Evolutionary conservation across 2,329 filamentous ascomycete species (phyloP), one percentile per base, ranked within the genome.

Genomic region (Hymenoscyphus scutula): DNA sequence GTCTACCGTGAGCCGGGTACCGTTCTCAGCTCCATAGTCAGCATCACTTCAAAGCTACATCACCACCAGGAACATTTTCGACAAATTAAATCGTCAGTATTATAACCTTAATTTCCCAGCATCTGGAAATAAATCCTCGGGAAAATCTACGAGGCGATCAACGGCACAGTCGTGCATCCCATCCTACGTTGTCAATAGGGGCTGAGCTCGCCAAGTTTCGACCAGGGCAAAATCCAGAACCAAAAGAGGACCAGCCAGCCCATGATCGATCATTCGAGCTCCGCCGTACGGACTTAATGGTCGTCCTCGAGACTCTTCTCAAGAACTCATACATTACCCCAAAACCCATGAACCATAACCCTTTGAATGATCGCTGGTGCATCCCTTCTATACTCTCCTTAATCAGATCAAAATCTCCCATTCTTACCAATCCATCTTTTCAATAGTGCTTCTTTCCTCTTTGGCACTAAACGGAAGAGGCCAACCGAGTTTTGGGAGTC

Each of bases 141-240:
- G 19, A 30, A 34, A 51, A 57, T 51, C 38, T 37, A 41, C 41
- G 23, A 10, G 38, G 51, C 59, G 53, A 34, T 55, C 27, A 48
- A 48, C 41, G 41, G 41, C 41, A 48, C 41, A 48, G 10, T 23
- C 41, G n/a, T 23, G n/a, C 41, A 48, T 48, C n/a, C n/a, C 19
- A 19, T 11, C 41, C 41, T 23, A 48, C 41, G 41, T 48, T 23
- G 41, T 48, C 41, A 48, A 48, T 23, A 48, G 41, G 41, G 41
- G 41, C 41, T 48, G 41, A 48, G 41, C 41, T 48, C 41, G 41
- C 41, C 41, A 23, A 48, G n/a, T 48, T 48, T 34, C 32, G 38
- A 48, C 41, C 41, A 48, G 41, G 41, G 41, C 41, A 48, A 48
- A 48, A 48, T 48, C 41, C 41, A 23, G 10, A 17, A 45, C 17